A percentile compares a stretch with the other conserved stretches of the same genome.
Conservation (phyloP, 2,329 filamentous ascomycete species). For the Thelonectria olida region DNA sequence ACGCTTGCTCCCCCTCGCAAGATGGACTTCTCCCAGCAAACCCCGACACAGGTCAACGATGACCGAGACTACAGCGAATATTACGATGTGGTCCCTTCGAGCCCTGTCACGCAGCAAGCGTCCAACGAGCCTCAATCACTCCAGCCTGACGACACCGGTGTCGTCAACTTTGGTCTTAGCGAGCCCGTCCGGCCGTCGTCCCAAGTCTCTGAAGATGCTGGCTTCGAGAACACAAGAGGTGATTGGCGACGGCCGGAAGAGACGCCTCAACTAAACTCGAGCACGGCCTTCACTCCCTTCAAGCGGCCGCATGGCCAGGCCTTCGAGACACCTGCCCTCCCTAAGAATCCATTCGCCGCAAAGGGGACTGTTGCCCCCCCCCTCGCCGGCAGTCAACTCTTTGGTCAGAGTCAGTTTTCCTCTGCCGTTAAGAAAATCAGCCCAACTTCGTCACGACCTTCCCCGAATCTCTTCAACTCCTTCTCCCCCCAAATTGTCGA, state of each 20-base stretch:
- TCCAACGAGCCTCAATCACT: constrained; percentile 49
- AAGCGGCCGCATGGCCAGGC: constrained; percentile 37
- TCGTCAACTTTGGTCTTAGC: constrained; percentile 55
- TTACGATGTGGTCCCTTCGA: constrained; percentile 42
- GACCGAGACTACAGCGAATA: constrained; percentile 64
- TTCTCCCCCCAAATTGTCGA: constrained; percentile 57
- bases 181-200: constrained; percentile 50
- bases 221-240: constrained; percentile 49
- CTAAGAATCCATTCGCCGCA: constrained; percentile 58
- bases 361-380: constrained; percentile 46
- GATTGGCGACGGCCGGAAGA: constrained; percentile 50
- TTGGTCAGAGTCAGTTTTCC: constrained; percentile 63
- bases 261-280: constrained; percentile 46
- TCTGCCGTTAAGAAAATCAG: constrained; percentile 61
- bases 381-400: constrained; percentile 59
- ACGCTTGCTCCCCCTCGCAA: constrained; percentile 37
- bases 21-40: constrained; percentile 60
- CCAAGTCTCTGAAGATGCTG: constrained; percentile 53
- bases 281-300: constrained; percentile 43
- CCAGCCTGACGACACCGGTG: constrained; percentile 59
- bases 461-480: constrained; percentile 58
- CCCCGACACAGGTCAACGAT: constrained; percentile 65
- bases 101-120: constrained; percentile 39
- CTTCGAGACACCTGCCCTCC: constrained; percentile 60
- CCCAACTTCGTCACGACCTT: constrained; percentile 67